Base-by-base conservation (phyloP, 257 asterid species). In the Capsicum baccatum region DNA sequence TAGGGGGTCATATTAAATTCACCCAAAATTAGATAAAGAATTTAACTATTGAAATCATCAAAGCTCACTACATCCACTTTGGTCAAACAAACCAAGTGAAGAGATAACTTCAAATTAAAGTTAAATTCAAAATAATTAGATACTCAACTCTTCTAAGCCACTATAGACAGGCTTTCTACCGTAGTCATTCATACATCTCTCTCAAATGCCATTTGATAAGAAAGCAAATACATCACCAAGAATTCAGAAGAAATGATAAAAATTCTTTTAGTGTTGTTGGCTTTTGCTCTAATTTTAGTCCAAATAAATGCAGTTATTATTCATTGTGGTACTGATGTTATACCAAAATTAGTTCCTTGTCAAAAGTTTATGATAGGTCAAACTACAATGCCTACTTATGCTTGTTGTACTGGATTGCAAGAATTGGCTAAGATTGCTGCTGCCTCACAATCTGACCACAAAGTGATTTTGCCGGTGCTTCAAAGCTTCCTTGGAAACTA, bases 361-460 rank as follows among this genome's bases (percentile, higher is more conserved):
- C 6, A 4, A 73, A 35, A 59, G 0, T 73, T 48, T 73, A 10
- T 48, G 35, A 3, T 48, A 48, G 35, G 60, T 73, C 12, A 11
- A 19, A 42, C 13, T n/a, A 3, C 35, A 73, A 73, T 6, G 48
- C 80, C 80, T n/a, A 47, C 42, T 13, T 9, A 48, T 47, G 19
- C 26, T 6, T 73, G 80, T 73, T 73, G 80, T 73, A 39, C 6
- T 60, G 70, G 70, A 58, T 60, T 80, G 13, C 83, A 80, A 80
- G 44, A 4, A n/a, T 42, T 80, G 74, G 59, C 55, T 48, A 60
- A 39, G 39, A n/a, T 0, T 6, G 83, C 74, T 1, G 4, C 52
- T 62, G 74, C 55, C 60, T 60, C 74, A 11, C 44, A 39, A 35
- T 5, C 55, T 17, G 83, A 62, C 50, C 83, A 58, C 39, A 60